A percentile compares a stretch with the other conserved stretches of the same genome.
These are phyloP conservation scores for Gyromitra esculenta DNA, from an alignment of 2,329 filamentous ascomycete species.

Conservation along the genomic window DNA sequence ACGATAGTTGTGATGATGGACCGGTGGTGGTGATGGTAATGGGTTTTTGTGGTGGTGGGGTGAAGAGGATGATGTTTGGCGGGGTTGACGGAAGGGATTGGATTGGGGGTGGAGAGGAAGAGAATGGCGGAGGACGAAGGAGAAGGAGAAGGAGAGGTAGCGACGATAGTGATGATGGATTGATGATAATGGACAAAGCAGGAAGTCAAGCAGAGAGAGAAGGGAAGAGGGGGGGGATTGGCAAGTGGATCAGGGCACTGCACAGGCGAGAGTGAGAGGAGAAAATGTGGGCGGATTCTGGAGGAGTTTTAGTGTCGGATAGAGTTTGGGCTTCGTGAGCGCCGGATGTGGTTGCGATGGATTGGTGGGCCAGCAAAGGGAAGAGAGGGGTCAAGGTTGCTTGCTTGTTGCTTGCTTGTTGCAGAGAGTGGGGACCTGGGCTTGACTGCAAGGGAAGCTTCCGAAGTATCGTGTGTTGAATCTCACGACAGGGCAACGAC, in stretches of 20 bases:
- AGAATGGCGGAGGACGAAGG: conserved; percentile 53
- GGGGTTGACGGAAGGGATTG: conserved; percentile 53
- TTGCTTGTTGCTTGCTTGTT: conserved; percentile 41
- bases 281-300: conserved; percentile 51
- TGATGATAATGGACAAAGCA: conserved; percentile 44
- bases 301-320: conserved; percentile 50
- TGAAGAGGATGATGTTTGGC: conserved; percentile 54
- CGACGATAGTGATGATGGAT: conserved; percentile 48
- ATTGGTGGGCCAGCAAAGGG: conserved; percentile 50
- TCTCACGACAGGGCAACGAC: conserved; percentile 49
- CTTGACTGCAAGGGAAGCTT: conserved; percentile 52
- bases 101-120: conserved; percentile 54
- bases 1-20: conserved; percentile 38
- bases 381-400: conserved; percentile 51
- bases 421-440: conserved; percentile 47
- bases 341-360: conserved; percentile 52
- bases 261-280: conserved; percentile 46
- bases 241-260: conserved; percentile 49
- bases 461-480: conserved; percentile 50
- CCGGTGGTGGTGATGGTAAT: conserved; percentile 29
- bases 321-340: conserved; percentile 50
- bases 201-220: conserved; percentile 37
- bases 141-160: conserved; percentile 42
- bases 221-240: conserved; percentile 38
- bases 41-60: conserved; percentile 48